Evolutionary conservation across 495 filamentous ascomycete species (phyloP).

Genomic region (Penicillium angulare): DNA sequence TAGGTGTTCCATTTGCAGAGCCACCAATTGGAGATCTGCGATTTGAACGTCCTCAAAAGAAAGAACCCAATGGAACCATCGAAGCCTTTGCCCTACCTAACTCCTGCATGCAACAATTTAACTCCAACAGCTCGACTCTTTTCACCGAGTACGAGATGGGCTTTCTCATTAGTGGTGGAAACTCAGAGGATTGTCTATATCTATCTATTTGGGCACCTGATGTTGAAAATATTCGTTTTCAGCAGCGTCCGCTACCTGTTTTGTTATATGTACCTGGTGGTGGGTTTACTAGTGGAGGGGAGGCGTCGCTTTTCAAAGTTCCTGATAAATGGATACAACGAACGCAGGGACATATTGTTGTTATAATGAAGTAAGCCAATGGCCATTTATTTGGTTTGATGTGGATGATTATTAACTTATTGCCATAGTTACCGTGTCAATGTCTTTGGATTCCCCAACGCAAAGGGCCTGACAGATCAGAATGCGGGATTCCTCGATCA

Average conservation of each 20-base stretch:
- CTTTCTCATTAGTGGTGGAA: conserved; percentile 2
- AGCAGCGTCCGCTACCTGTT: conserved; percentile 8
- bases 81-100: conserved; percentile 6
- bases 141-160: conserved; percentile 5
- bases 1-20: conserved; percentile 33
- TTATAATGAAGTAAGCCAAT: conserved; percentile 15
- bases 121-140: neutral
- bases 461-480: conserved; percentile 4
- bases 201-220: conserved; percentile 31
- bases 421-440: conserved; percentile 13
- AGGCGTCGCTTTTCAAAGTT: conserved; percentile 7
- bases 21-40: conserved; percentile 15
- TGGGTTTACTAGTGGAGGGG: conserved; percentile 8
- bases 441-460: conserved; percentile 14
- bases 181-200: conserved; percentile 33
- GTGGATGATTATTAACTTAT: neutral
- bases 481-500: conserved; percentile 19
- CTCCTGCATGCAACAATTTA: conserved; percentile 12
- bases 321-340: conserved; percentile 11
- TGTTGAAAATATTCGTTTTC: neutral
- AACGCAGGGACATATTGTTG: conserved; percentile 13
- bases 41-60: conserved; percentile 12
- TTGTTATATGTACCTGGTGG: conserved; percentile 10
- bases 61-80: neutral
- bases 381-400: neutral